Evolutionary conservation across 495 filamentous ascomycete species (phyloP), one percentile per base, ranked within the genome.

Genomic region (Amorphotheca resinae): DNA sequence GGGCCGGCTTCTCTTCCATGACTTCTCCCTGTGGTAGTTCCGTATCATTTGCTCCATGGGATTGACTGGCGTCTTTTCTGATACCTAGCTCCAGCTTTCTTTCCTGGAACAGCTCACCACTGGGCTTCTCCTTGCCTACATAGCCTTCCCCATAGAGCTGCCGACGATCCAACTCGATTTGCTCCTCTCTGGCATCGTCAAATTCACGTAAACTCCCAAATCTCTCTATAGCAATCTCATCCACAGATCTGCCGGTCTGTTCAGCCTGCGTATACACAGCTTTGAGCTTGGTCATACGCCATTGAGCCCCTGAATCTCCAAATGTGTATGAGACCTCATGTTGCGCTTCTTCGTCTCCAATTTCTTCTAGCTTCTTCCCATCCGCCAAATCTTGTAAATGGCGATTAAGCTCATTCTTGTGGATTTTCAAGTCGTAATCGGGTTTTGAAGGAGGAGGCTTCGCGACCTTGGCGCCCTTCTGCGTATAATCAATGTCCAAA

Each of bases 241-340:
- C 88, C 14, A 91, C 66, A 5, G 73, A 30, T 39, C 67, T 69
- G 2, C 79, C 79, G 8, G 65, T 78, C 54, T 89, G 79, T 51
- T 93, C 72, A 0, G 85, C 80, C 42, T 79, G 74, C 38, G 79
- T 73, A 63, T 93, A 94, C 14, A 94, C 80, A 5, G 79, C 82
- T 51, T 82, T 86, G 21, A 99, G 72, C 56, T 85, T 94, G 23
- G 79, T 89, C 89, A 96, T 95, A 34, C 91, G 77, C 89, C 93
- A 99, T 48, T 82, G 72, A 14, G 87, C 84, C 0, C 93, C 91
- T 11, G 74, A 59, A 59, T 99, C 93, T 14, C 91, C 91, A 62
- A 99, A 94, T 0, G 66, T 82, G 56, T 96, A 99, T 45, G 68
- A 64, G 11, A 93, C 77, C 23, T 83, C 74, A 48, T 80, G 74